Base-by-base conservation (phyloP, 2,329 filamentous ascomycete species). In the Colletotrichum euphorbiae region DNA sequence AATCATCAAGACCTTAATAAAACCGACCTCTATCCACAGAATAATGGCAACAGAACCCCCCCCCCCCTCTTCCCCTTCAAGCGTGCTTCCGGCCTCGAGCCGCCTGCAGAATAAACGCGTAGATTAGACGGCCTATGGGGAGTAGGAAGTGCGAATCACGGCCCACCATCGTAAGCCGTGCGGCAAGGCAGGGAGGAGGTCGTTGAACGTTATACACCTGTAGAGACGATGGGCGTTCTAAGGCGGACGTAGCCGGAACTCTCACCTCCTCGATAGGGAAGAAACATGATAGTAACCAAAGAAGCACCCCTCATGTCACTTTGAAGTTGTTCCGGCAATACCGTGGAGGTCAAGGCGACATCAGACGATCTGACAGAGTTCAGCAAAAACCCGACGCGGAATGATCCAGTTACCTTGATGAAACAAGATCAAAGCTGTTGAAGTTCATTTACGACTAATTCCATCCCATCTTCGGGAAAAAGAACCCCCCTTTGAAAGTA, bases 41-140 rank as follows among this genome's bases (percentile, higher is more conserved):
- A 66, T 43, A 62, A 21, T 36, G 2, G 13, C 50, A 7, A 42
- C 58, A 38, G 69, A 71, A 11, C 59, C 72, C 4, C 77, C 75
- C 1, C 70, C 60, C 42, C 75, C 1, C 70, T 59, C 42, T 82
- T 83, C 70, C 80, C 80, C 42, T 82, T 83, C 69, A 62, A 75
- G 7, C 77, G 81, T 7, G 77, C 78, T 6, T 75, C 76, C 3
- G 79, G 74, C 19, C 71, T 80, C 48, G 78, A 82, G 19, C 81
- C 82, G 1, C 81, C 82, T 0, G 75, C 77, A 4, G 82, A 84
- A 70, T 84, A 80, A 15, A 31, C 9, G 24, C 4, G 42, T 17
- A 38, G 21, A 17, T 28, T 2, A 12, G 31, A 36, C 33, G 21
- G 17, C 19, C 11, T 21, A 33, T 13, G 6, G 12, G 13, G 6